Base-by-base conservation (phyloP, 352 stramenopile genomes). In the Phytophthora megakarya region DNA sequence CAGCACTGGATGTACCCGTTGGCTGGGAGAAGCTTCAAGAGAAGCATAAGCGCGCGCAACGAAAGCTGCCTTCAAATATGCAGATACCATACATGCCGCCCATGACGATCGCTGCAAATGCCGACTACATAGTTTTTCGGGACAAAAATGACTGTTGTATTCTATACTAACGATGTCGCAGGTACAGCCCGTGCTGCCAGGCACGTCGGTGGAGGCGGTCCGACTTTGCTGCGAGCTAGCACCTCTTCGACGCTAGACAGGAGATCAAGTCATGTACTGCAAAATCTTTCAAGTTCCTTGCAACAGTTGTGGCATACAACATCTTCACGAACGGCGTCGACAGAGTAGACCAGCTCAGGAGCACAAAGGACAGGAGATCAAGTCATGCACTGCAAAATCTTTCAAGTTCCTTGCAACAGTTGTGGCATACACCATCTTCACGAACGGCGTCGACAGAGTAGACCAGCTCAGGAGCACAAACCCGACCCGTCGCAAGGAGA, bases 381-480 rank as follows among this genome's bases (percentile, higher is more conserved):
- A 16, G 19, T 50, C 9, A 19, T 60, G 39, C 51, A 60, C 19
- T 50, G 16, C n/a, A n/a, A n/a, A n/a, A n/a, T n/a, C n/a, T n/a
- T n/a, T n/a, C n/a, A n/a, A n/a, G n/a, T n/a, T n/a, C n/a, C 51
- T 39, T 4, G 11, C 25, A 21, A 38, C 46, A 4, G 25, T 51
- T 15, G 40, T 45, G 7, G 26, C 39, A 2, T 60, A 50, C 37
- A 60, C 42, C 39, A 5, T 48, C 0, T 50, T 60, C 26, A 60
- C 50, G 51, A 60, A 57, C 22, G 38, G 25, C 0, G 51, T 50
- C 23, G 51, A 60, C 19, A 13, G 51, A 16, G 51, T 60, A 0
- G 51, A 50, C 10, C 51, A 60, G 19, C 39, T 60, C 5, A 28
- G 51, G 12, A 60, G 51, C 25, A 60, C 51, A 0, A 60, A 60